Conservation (phyloP, 1,139 yeast species). For the Tardiomyces digboiensis region DNA sequence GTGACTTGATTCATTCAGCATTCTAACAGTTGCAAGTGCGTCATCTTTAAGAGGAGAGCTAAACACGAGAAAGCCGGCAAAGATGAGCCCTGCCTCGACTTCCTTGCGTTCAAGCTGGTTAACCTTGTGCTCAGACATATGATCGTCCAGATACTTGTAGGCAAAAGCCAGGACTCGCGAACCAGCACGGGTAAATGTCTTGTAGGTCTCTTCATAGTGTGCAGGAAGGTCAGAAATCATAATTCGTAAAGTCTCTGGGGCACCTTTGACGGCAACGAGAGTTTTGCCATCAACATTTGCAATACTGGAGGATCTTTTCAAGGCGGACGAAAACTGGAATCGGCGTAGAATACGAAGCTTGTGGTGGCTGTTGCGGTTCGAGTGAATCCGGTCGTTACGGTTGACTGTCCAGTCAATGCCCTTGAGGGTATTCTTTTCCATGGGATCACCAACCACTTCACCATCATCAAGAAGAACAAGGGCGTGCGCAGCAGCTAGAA, state of each 20-base stretch:
- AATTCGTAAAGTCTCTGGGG: constrained; percentile 91
- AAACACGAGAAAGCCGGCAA: constrained; percentile 94
- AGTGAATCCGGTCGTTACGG: constrained; percentile 42
- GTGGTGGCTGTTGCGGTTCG: constrained; percentile 19
- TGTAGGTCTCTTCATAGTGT: constrained; percentile 76
- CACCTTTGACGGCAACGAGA: constrained; percentile 93
- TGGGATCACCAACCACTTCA: constrained; percentile 97
- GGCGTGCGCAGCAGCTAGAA: constrained; percentile 95
- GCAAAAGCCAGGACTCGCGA: constrained; percentile 95
- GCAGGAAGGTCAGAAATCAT: constrained; percentile 69
- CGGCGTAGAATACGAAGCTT: constrained; percentile 74
- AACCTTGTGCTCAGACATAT: constrained; percentile 41
- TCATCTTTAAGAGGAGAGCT: constrained; percentile 95
- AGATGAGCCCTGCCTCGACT: constrained; percentile 63
- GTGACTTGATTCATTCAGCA: constrained; percentile 93
- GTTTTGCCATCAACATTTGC: constrained; percentile 49
- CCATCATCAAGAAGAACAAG: constrained; percentile 91
- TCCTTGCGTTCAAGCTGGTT: constrained; percentile 57
- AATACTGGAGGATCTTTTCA: constrained; percentile 90
- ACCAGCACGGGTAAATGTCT: constrained; percentile 90
- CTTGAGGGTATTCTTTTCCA: constrained; percentile 93
- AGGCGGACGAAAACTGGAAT: constrained; percentile 93
- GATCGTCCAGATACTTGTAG: constrained; percentile 51
- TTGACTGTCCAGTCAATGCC: constrained; percentile 86
- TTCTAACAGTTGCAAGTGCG: constrained; percentile 81